These are phyloP conservation scores for Silene coronaria DNA, from an alignment of 179 eudicot genomes.

Conservation along the genomic window DNA sequence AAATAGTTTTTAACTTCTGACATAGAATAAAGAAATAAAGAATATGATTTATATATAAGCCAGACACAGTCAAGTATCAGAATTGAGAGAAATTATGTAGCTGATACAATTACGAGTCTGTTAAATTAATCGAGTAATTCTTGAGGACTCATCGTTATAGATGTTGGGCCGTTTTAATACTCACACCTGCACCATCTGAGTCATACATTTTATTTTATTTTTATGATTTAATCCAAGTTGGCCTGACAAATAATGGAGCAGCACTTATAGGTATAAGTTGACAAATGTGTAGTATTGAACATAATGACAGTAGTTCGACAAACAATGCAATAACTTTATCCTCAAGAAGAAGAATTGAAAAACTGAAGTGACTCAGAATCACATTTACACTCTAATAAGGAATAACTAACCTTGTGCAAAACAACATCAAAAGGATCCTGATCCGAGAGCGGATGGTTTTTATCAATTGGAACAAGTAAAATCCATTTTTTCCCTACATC, in stretches of 20 bases:
- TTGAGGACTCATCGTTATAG: constrained; percentile 31
- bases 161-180: constrained; percentile 21
- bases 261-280: too few species aligned
- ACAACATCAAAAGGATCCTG: constrained; percentile 49
- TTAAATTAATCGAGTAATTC: neutral
- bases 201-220: constrained; percentile 13
- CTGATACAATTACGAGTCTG: constrained; percentile 35
- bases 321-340: neutral
- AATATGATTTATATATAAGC: neutral
- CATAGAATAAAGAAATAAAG: too few species aligned
- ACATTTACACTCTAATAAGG: neutral
- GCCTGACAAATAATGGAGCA: too few species aligned
- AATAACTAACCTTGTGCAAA: constrained; percentile 38
- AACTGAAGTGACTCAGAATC: neutral
- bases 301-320: neutral
- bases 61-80: constrained; percentile 33
- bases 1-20: too few species aligned
- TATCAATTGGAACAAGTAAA: constrained; percentile 38
- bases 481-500: constrained; percentile 37
- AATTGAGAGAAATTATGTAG: constrained; percentile 9
- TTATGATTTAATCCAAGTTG: too few species aligned
- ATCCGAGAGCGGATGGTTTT: constrained; percentile 31
- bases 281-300: neutral
- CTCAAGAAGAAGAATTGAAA: neutral
- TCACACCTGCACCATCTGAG: constrained; percentile 32